These are phyloP conservation scores for Trypanosoma platydactyli DNA, from an alignment of 208 protist species.

Conservation along the genomic window DNA sequence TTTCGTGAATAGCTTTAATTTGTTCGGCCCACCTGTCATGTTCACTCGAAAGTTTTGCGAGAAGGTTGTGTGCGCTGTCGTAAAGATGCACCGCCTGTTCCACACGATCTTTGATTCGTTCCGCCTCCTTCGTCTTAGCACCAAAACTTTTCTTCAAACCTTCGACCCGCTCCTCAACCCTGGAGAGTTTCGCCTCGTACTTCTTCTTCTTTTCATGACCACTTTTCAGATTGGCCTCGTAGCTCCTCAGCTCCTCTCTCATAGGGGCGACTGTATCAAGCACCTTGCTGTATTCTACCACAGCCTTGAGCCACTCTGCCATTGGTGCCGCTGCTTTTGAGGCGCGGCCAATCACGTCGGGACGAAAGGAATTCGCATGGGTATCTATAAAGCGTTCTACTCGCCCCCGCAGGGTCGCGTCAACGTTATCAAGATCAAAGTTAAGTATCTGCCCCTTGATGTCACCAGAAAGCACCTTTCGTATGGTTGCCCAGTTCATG, in stretches of 20 bases:
- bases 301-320: conserved; percentile 97
- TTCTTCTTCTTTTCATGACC: conserved; percentile 88
- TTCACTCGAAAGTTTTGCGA: conserved; percentile 95
- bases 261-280: conserved; percentile 93
- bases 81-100: conserved; percentile 92
- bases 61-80: conserved; percentile 87
- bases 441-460: conserved; percentile 96
- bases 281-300: conserved; percentile 96
- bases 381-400: conserved; percentile 89
- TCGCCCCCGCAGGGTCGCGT: conserved; percentile 49
- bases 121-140: conserved; percentile 94
- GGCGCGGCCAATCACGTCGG: conserved; percentile 90
- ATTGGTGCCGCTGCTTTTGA: conserved; percentile 95
- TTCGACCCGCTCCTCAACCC: conserved; percentile 94
- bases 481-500: conserved; percentile 94
- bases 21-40: conserved; percentile 93
- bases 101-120: conserved; percentile 84
- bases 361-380: conserved; percentile 93
- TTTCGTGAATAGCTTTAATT: conserved; percentile 66
- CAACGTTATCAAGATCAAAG: conserved; percentile 94
- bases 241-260: conserved; percentile 77
- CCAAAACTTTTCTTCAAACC: conserved; percentile 92
- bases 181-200: conserved; percentile 83
- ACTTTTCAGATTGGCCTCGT: conserved; percentile 79
- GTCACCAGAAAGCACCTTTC: conserved; percentile 91